Evolutionary conservation across 179 eudicot species (phyloP).

Genomic region (Kewa caespitosa): DNA sequence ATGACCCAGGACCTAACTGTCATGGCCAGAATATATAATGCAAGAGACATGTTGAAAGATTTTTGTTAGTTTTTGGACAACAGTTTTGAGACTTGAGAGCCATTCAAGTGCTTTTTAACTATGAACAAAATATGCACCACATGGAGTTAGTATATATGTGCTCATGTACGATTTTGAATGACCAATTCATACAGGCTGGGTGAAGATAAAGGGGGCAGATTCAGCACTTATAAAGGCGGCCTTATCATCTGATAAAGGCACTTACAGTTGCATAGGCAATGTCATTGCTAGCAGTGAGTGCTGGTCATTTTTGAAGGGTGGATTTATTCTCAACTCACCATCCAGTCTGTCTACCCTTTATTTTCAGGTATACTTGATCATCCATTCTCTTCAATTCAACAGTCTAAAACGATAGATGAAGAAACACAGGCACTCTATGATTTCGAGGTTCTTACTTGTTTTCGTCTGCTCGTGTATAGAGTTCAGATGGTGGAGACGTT

Average conservation of each 20-base stretch:
- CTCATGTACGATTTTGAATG: background rate
- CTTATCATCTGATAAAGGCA: slow-evolving; percentile 40
- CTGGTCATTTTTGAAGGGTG: slow-evolving; percentile 90
- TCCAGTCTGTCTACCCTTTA: slow-evolving; percentile 45
- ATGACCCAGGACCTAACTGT: too few relatives aligned
- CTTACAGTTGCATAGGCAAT: slow-evolving; percentile 50
- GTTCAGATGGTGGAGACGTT: slow-evolving; percentile 36
- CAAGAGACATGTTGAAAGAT: too few relatives aligned
- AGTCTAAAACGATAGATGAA: too few relatives aligned
- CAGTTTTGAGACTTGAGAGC: too few relatives aligned
- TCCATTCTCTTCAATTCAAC: background rate
- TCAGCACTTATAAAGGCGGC: slow-evolving; percentile 52
- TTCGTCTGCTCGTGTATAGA: slow-evolving; percentile 29
- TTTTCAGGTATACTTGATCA: slow-evolving; percentile 45
- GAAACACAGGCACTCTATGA: too few relatives aligned
- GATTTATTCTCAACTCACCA: slow-evolving; percentile 51
- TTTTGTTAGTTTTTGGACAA: too few relatives aligned
- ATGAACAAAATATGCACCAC: too few relatives aligned
- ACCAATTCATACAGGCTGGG: slow-evolving; percentile 51
- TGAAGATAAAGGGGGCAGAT: slow-evolving; percentile 46
- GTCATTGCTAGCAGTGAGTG: slow-evolving; percentile 62
- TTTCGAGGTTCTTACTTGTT: background rate
- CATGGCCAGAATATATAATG: too few relatives aligned
- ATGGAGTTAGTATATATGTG: too few relatives aligned
- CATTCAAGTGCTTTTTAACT: too few relatives aligned